Conservation (phyloP, 2,329 filamentous ascomycete species). For the Talaromyces sp. region DNA sequence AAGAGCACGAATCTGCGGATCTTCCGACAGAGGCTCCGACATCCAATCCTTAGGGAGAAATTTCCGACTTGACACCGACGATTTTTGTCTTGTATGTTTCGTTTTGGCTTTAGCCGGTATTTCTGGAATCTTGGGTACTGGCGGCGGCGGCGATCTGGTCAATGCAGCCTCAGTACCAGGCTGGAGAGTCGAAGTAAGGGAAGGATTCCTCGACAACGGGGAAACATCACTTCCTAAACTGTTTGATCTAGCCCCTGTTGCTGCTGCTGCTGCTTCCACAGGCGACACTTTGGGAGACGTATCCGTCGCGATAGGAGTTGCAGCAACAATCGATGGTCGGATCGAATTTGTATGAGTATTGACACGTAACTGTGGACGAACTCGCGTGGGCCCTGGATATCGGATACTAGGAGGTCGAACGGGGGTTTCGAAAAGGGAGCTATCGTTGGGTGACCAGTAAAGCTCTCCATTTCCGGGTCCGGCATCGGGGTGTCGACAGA, state of each 20-base stretch:
- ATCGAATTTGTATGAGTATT: slow-evolving; percentile 26
- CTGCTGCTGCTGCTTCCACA: not conserved
- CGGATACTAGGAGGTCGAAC: slow-evolving; percentile 28
- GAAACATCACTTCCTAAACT: slow-evolving; percentile 21
- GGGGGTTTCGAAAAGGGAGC: slow-evolving; percentile 23
- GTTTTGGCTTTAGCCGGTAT: slow-evolving; percentile 16
- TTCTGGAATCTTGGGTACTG: slow-evolving; percentile 20
- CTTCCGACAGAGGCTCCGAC: slow-evolving; percentile 30
- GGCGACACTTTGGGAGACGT: slow-evolving; percentile 11
- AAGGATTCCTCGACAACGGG: slow-evolving; percentile 28
- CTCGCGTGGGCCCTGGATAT: slow-evolving; percentile 27
- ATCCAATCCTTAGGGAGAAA: slow-evolving; percentile 30
- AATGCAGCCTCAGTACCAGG: slow-evolving; percentile 11
- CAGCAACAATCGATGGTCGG: slow-evolving; percentile 23
- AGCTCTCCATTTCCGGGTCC: slow-evolving; percentile 23
- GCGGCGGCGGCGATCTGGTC: not conserved
- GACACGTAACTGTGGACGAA: slow-evolving; percentile 28
- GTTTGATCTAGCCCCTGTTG: not conserved
- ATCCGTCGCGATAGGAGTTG: slow-evolving; percentile 15
- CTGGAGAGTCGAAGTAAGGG: slow-evolving; percentile 23
- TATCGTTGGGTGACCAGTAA: slow-evolving; percentile 21
- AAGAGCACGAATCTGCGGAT: slow-evolving; percentile 35
- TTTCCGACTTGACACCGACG: slow-evolving; percentile 30
- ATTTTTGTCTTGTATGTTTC: slow-evolving; percentile 28
- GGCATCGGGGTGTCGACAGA: slow-evolving; percentile 33